phyloP scores from a whole-genome alignment of 2,329 filamentous ascomycete genomes.

The Elsinoe ampelina region DNA sequence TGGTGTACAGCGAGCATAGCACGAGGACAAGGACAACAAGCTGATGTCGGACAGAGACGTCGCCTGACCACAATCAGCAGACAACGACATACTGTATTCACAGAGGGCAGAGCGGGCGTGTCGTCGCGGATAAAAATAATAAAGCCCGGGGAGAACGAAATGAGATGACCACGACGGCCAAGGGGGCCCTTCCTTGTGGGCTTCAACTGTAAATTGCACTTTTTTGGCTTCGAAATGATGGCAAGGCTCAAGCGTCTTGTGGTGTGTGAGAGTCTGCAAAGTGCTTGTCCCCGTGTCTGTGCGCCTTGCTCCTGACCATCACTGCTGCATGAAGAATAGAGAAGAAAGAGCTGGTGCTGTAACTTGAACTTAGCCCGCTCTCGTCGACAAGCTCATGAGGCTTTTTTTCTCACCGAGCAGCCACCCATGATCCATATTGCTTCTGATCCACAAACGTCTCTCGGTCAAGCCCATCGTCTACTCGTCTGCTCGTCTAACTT shows the following conservation, averaged over 20 bases:
- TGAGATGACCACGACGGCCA: background rate
- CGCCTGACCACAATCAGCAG: background rate
- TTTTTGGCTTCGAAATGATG: background rate
- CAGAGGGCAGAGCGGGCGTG: too few species aligned
- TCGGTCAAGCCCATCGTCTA: background rate
- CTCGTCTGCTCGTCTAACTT: background rate
- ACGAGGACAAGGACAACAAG: background rate
- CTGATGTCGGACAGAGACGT: background rate
- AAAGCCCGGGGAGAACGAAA: too few species aligned
- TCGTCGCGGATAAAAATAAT: too few species aligned
- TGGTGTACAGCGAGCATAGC: too few species aligned
- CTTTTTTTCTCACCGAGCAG: background rate
- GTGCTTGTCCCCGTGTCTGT: background rate
- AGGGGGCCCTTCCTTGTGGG: too few species aligned
- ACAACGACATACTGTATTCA: background rate
- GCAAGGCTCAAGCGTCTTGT: background rate
- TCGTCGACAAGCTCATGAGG: background rate
- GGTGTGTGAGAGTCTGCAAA: background rate
- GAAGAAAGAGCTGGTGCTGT: background rate
- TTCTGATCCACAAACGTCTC: background rate
- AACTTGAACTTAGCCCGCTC: too few species aligned
- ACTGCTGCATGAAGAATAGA: constrained; percentile 7
- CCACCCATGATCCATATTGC: too few species aligned
- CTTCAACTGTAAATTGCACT: background rate
- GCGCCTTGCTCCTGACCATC: constrained; percentile 8